phyloP scores from a whole-genome alignment of 768 basidiomycete genomes.

The Kwoniella shandongensis region DNA sequence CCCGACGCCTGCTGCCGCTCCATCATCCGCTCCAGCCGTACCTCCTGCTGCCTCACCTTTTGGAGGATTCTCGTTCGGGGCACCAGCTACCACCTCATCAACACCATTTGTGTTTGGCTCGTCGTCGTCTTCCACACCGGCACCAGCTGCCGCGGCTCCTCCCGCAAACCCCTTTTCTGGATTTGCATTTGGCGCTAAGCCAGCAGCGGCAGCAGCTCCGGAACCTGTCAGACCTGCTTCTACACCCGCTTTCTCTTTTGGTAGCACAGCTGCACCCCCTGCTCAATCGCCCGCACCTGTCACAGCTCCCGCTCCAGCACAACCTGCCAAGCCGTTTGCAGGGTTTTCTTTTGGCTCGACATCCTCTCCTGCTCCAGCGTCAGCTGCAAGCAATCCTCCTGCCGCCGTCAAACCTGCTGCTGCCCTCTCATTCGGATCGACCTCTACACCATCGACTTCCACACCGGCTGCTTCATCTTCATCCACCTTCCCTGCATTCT shows the following conservation, averaged over 20 bases:
- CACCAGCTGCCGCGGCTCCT: constrained; percentile 9
- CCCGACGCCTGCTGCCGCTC: constrained; percentile 3
- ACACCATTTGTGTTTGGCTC: constrained; percentile 5
- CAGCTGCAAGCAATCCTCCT: constrained; percentile 1
- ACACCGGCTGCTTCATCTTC: constrained; percentile 4
- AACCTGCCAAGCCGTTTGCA: constrained; percentile 35
- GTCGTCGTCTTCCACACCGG: background rate
- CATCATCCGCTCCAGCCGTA: background rate
- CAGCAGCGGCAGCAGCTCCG: constrained; percentile 5
- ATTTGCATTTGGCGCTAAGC: constrained; percentile 32
- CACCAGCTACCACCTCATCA: constrained; percentile 3
- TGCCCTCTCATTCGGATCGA: constrained; percentile 14
- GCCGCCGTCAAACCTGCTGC: constrained; percentile 2
- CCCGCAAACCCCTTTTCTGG: constrained; percentile 24
- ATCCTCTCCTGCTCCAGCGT: constrained; percentile 12
- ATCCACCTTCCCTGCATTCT: background rate
- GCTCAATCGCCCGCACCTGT: constrained; percentile 10
- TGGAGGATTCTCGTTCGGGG: constrained; percentile 11
- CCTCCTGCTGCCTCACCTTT: constrained; percentile 12
- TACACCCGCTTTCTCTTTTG: constrained; percentile 27
- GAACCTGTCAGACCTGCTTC: background rate
- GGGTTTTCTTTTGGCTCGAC: constrained; percentile 37
- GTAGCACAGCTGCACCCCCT: constrained; percentile 18
- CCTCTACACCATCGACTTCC: constrained; percentile 6
- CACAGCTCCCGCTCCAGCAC: constrained; percentile 12